Evolutionary conservation across 495 filamentous ascomycete genomes (phyloP), one percentile per base, ranked within the genome.

Genomic region (Aspergillus leporis): DNA sequence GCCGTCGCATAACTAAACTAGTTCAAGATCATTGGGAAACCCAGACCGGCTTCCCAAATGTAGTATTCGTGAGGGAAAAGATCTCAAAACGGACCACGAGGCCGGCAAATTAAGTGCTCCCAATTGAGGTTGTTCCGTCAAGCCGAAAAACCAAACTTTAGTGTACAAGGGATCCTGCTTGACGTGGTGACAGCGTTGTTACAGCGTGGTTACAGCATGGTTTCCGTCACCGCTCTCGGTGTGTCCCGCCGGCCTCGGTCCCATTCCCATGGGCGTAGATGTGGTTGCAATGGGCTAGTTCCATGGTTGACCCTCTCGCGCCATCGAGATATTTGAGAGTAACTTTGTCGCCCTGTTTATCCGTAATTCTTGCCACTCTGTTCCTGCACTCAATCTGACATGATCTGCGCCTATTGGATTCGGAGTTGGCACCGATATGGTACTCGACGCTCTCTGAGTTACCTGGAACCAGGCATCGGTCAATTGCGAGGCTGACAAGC

Each of bases 131-230:
- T 52, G 51, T 36, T 52, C 58, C 51, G 51, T 55, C 51, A 50
- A 52, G 51, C 43, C 41, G 51, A 51, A 34, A 59, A n/a, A n/a
- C n/a, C n/a, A n/a, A n/a, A n/a, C n/a, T n/a, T n/a, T n/a, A n/a
- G n/a, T n/a, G n/a, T n/a, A n/a, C n/a, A n/a, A n/a, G n/a, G n/a
- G n/a, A n/a, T n/a, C n/a, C n/a, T n/a, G n/a, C n/a, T n/a, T 59
- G 50, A 59, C 57, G 40, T 59, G 57, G 31, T 59, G 50, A 36
- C 38, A 59, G 56, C 49, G 46, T 36, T 10, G 5, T 23, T 18
- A n/a, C n/a, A n/a, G n/a, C n/a, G n/a, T n/a, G n/a, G n/a, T n/a
- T n/a, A 32, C 49, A 59, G 56, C 49, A 46, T 38, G 23, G 5
- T 28, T 19, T 36, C 18, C 30, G 51, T 53, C 34, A 36, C 34